These are phyloP conservation scores for Lenzites betulinus DNA, from an alignment of 768 basidiomycete species.

Conservation along the genomic window DNA sequence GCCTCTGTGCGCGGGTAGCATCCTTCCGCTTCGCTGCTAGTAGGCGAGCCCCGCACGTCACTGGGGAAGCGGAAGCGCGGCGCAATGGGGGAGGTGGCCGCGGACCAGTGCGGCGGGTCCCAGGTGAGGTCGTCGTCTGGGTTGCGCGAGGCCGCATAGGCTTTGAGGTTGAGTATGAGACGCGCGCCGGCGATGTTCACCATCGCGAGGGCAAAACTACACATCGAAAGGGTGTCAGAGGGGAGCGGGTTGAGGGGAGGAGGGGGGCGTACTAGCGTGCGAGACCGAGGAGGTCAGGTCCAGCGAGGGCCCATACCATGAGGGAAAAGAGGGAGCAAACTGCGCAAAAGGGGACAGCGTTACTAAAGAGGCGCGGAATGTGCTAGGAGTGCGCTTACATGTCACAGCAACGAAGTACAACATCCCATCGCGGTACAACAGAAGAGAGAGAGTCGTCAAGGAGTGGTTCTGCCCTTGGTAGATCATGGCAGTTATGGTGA, in stretches of 20 bases:
- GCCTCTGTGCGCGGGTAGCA: neutral
- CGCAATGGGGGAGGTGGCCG: neutral
- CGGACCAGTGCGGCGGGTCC: too few relatives aligned
- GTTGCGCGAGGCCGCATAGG: conserved; percentile 22
- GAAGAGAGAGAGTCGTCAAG: conserved; percentile 27
- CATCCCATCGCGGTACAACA: conserved; percentile 33
- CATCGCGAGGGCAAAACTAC: conserved; percentile 32
- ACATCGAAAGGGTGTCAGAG: neutral
- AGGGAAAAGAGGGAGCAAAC: conserved; percentile 32
- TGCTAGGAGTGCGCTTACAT: conserved; percentile 12
- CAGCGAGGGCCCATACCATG: conserved; percentile 32
- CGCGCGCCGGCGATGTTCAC: conserved; percentile 32
- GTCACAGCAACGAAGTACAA: conserved; percentile 32
- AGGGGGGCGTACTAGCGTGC: conserved; percentile 29
- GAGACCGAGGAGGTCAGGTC: conserved; percentile 28
- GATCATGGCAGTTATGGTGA: conserved; percentile 28
- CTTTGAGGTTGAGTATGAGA: conserved; percentile 32
- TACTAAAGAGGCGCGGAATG: neutral
- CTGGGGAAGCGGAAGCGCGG: conserved; percentile 3
- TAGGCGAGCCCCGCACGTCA: neutral
- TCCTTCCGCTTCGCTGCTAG: neutral
- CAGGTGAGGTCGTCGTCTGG: conserved; percentile 13
- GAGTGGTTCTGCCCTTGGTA: conserved; percentile 24
- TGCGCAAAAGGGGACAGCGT: neutral
- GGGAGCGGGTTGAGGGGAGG: neutral